Evolutionary conservation across 2,329 filamentous ascomycete genomes (phyloP).

Genomic region (Fusarium tupiense): DNA sequence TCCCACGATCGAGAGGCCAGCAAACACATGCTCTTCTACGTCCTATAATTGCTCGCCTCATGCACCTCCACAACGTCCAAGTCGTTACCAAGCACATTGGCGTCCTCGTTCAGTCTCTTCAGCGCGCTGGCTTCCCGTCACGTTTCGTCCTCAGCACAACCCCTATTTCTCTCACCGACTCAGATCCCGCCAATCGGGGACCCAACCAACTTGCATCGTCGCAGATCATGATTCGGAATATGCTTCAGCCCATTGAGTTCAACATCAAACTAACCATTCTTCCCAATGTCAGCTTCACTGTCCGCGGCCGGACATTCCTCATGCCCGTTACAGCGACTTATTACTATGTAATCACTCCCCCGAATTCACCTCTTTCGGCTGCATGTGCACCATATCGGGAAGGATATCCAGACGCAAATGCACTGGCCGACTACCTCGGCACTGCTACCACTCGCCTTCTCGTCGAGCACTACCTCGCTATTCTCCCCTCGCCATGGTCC

Average conservation of each 20-base stretch:
- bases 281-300: slow-evolving; percentile 52
- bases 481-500: slow-evolving; percentile 42
- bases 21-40: slow-evolving; percentile 61
- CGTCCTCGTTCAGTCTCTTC: slow-evolving; percentile 55
- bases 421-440: slow-evolving; percentile 58
- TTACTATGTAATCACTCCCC: slow-evolving; percentile 55
- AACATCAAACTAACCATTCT: slow-evolving; percentile 58
- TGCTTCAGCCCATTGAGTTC: slow-evolving; percentile 55
- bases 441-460: slow-evolving; percentile 55
- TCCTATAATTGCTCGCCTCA: slow-evolving; percentile 60
- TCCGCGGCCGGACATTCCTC: slow-evolving; percentile 58
- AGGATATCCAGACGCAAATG: slow-evolving; percentile 55
- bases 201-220: slow-evolving; percentile 53
- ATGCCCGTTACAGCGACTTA: slow-evolving; percentile 56
- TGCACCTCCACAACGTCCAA: slow-evolving; percentile 54
- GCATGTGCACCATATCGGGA: slow-evolving; percentile 57
- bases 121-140: slow-evolving; percentile 57
- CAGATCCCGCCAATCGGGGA: slow-evolving; percentile 43
- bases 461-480: slow-evolving; percentile 47
- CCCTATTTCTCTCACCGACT: slow-evolving; percentile 41
- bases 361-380: slow-evolving; percentile 48
- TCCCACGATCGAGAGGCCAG: slow-evolving; percentile 50
- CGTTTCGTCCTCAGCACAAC: slow-evolving; percentile 55
- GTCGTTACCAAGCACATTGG: slow-evolving; percentile 55
- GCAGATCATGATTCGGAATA: slow-evolving; percentile 56